Percentiles rank a stretch among this genome's conserved stretches.
phyloP scores from a whole-genome alignment of 2,329 filamentous ascomycete genomes.

The Sphaerulina vaccinii region DNA sequence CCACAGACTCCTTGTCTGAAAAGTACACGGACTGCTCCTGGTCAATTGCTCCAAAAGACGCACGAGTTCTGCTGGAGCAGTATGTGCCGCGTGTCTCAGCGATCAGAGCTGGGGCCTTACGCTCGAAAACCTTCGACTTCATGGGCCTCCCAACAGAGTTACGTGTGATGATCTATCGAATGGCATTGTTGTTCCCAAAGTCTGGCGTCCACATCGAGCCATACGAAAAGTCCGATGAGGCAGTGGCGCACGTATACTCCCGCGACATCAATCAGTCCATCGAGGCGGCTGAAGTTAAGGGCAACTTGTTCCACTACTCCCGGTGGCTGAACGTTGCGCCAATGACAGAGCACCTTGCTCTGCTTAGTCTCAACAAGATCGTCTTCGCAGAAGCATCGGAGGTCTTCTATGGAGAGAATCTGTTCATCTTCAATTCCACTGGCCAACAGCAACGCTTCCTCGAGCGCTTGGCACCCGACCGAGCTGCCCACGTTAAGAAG shows the following conservation, averaged over 20 bases:
- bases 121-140: neutral
- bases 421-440: neutral
- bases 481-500: neutral
- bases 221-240: neutral
- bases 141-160: neutral
- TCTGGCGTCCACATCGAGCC: neutral
- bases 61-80: neutral
- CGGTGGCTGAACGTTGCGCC: neutral
- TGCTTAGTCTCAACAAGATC: neutral
- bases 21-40: neutral
- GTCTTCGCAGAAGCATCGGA: neutral
- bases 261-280: neutral
- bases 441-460: neutral
- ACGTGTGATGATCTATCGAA: neutral
- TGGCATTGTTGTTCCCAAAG: neutral
- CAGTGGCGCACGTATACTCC: no score
- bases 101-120: neutral
- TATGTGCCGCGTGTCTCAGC: neutral
- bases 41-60: neutral
- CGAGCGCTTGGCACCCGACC: neutral
- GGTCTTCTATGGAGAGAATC: neutral
- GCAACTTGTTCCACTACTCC: no score
- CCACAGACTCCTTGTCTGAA: neutral
- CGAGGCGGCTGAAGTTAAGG: neutral
- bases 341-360: neutral